These are phyloP conservation scores for Globisporangium paroecandrum DNA, from an alignment of 352 stramenopile species.

Conservation along the genomic window DNA sequence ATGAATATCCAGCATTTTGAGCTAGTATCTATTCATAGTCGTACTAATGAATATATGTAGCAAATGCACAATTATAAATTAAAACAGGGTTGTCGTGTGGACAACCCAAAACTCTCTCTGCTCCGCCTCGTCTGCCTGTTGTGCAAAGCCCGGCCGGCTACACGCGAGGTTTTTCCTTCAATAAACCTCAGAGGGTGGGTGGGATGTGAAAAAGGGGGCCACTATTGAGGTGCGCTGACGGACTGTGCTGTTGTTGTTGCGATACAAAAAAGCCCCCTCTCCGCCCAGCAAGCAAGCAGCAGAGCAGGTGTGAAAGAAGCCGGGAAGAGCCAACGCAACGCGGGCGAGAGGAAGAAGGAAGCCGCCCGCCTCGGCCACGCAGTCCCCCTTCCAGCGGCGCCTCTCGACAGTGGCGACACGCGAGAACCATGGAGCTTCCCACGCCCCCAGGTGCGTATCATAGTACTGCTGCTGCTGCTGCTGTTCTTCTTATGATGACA, in stretches of 20 bases:
- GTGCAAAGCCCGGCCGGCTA: neutral
- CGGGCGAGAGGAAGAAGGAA: conserved; percentile 1
- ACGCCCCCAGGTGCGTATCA: conserved; percentile 31
- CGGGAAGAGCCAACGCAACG: neutral
- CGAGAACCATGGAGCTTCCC: conserved; percentile 22
- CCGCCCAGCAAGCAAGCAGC: conserved; percentile 1
- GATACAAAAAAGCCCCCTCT: conserved; percentile 5
- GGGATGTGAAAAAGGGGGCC: neutral
- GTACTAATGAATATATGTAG: neutral
- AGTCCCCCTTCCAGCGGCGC: neutral
- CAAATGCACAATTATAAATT: neutral
- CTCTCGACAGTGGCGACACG: neutral
- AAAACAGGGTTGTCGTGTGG: neutral
- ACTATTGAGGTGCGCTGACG: conserved; percentile 8
- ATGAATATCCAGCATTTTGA: neutral
- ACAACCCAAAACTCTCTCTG: neutral
- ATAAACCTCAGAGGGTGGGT: neutral
- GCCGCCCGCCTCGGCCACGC: neutral
- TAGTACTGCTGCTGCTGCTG: neutral
- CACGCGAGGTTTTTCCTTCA: neutral
- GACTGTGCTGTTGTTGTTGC: conserved; percentile 9
- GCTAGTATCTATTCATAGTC: neutral
- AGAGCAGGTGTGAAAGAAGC: neutral
- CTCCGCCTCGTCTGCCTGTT: neutral
- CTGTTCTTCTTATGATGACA: neutral